phyloP scores from a whole-genome alignment of 1,284 basidiomycete species.

The Vanrija sp. region DNA sequence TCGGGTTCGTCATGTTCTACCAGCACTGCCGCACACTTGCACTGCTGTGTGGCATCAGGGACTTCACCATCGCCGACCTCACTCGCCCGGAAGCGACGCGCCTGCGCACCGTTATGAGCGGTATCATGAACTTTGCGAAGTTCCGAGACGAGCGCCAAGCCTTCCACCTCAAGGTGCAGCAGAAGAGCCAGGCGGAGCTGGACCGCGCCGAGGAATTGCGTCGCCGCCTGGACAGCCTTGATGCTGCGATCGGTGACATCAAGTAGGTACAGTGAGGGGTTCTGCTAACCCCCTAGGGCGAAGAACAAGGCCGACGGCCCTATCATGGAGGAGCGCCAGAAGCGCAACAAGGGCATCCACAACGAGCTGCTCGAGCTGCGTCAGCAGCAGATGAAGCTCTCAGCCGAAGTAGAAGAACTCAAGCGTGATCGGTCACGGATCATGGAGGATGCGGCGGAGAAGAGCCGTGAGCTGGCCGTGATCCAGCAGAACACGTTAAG shows the following conservation, averaged over 20 bases:
- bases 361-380: slow-evolving; percentile 60
- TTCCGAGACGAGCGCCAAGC: slow-evolving; percentile 53
- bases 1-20: slow-evolving; percentile 61
- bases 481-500: slow-evolving; percentile 52
- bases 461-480: slow-evolving; percentile 23
- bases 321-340: slow-evolving; percentile 58
- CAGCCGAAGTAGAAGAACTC: slow-evolving; percentile 56
- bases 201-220: slow-evolving; percentile 49
- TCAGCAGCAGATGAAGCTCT: slow-evolving; percentile 57
- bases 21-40: slow-evolving; percentile 69
- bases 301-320: slow-evolving; percentile 69
- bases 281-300: slow-evolving; percentile 50
- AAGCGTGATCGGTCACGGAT: slow-evolving; percentile 56
- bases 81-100: slow-evolving; percentile 66
- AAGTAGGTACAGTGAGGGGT: slow-evolving; percentile 55
- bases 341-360: slow-evolving; percentile 61
- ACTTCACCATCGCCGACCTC: slow-evolving; percentile 73
- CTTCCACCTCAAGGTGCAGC: slow-evolving; percentile 19
- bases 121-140: slow-evolving; percentile 87
- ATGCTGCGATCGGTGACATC: slow-evolving; percentile 58
- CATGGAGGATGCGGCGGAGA: slow-evolving; percentile 29
- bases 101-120: slow-evolving; percentile 69
- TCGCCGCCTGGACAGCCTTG: slow-evolving; percentile 56
- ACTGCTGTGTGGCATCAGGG: slow-evolving; percentile 65
- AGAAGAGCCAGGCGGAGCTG: slow-evolving; percentile 24